Evolutionary conservation across 495 filamentous ascomycete species (phyloP).

Genomic region (Lindgomyces ingoldianus): DNA sequence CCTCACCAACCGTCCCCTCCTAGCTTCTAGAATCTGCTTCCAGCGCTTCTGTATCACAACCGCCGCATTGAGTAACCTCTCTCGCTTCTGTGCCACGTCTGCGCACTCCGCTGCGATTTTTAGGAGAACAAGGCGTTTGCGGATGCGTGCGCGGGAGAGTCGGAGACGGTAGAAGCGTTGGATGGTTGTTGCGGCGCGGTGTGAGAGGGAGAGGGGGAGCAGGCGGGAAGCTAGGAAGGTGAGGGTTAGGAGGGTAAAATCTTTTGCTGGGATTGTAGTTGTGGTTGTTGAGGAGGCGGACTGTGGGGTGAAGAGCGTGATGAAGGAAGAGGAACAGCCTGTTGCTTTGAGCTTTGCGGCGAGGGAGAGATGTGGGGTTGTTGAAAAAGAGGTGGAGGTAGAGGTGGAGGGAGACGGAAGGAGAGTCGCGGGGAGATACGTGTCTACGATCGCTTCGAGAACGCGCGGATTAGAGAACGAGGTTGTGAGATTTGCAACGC

Average conservation of each 20-base stretch:
- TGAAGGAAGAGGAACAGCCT: constrained; percentile 45
- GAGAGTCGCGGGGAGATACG: constrained; percentile 50
- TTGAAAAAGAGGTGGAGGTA: not conserved
- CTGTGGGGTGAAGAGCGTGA: constrained; percentile 38
- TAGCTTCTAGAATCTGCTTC: constrained; percentile 40
- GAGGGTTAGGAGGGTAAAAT: constrained; percentile 58
- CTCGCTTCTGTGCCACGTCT: constrained; percentile 39
- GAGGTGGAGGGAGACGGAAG: not conserved
- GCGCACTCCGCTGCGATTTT: constrained; percentile 43
- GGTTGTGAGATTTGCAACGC: constrained; percentile 59
- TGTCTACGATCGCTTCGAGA: constrained; percentile 60
- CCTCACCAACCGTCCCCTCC: constrained; percentile 32
- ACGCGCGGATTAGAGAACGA: constrained; percentile 60
- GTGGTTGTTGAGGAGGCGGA: constrained; percentile 9
- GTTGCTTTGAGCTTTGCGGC: constrained; percentile 39
- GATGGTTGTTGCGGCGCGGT: constrained; percentile 57
- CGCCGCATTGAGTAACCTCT: constrained; percentile 40
- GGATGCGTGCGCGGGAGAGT: constrained; percentile 15
- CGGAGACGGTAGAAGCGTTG: constrained; percentile 47
- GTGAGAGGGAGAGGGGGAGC: constrained; percentile 53
- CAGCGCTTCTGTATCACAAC: constrained; percentile 47
- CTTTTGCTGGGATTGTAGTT: constrained; percentile 45
- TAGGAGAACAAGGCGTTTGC: constrained; percentile 34
- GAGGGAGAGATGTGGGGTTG: constrained; percentile 16
- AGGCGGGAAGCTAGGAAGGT: constrained; percentile 66